Percentiles rank a stretch among this genome's conserved stretches.
Conservation (phyloP, 306 rosid genomes). For the Begonia peltatifolia region DNA sequence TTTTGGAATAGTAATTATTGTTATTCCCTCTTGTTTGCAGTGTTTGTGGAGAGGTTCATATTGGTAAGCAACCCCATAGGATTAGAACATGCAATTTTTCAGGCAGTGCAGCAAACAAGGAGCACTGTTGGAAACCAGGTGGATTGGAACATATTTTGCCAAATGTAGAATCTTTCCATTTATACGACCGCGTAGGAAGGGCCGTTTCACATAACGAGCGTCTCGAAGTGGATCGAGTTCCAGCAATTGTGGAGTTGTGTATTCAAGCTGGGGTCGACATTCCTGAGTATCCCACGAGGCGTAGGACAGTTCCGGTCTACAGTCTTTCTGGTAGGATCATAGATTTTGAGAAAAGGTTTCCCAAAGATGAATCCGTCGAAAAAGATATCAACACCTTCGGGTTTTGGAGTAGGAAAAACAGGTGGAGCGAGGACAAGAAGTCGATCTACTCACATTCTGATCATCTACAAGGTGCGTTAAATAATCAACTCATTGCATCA, state of each 20-base stretch:
- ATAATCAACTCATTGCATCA: too few species aligned
- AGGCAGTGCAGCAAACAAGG: conserved; percentile 48
- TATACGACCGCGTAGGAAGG: conserved; percentile 54
- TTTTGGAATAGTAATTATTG: not conserved
- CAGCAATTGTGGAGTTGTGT: conserved; percentile 57
- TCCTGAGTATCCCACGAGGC: conserved; percentile 48
- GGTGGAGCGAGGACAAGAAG: conserved; percentile 5
- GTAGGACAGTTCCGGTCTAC: conserved; percentile 50
- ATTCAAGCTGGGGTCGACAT: conserved; percentile 59
- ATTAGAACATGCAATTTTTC: conserved; percentile 52
- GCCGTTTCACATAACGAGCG: conserved; percentile 58
- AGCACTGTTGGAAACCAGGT: conserved; percentile 51
- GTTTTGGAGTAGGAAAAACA: conserved; percentile 32
- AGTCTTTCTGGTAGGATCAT: conserved; percentile 45
- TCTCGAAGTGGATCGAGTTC: conserved; percentile 49
- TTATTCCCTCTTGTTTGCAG: conserved; percentile 18
- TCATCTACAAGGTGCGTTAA: conserved; percentile 32
- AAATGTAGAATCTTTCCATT: conserved; percentile 46
- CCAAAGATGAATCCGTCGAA: conserved; percentile 24
- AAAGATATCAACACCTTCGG: conserved; percentile 34
- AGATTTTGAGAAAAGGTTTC: conserved; percentile 56
- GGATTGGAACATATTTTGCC: conserved; percentile 42
- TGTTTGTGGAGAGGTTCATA: conserved; percentile 52
- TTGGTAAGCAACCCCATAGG: conserved; percentile 57
- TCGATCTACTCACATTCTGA: conserved; percentile 18